phyloP scores from a whole-genome alignment of 208 protist species.

The Crithidia mellificae region DNA sequence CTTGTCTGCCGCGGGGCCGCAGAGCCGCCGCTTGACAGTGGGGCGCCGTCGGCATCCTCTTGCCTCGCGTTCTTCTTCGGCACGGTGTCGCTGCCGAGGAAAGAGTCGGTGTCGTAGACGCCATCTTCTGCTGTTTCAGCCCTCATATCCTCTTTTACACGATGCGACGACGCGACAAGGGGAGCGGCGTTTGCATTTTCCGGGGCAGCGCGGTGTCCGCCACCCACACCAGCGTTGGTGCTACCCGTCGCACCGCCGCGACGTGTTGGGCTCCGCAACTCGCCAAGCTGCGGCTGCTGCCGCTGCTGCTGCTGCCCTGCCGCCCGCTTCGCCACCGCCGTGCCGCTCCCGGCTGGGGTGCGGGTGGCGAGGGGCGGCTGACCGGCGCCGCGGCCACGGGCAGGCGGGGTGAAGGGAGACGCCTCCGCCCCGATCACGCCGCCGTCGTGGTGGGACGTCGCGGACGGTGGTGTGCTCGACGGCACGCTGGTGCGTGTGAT shows the following conservation, averaged over 20 bases:
- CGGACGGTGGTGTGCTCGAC: neutral
- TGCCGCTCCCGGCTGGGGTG: neutral
- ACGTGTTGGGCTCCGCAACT: slow-evolving; percentile 5
- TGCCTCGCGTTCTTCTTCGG: slow-evolving; percentile 11
- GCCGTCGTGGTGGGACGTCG: neutral
- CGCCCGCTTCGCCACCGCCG: neutral
- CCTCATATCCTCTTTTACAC: neutral
- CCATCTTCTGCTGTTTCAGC: neutral
- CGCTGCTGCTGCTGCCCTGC: neutral
- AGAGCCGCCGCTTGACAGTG: neutral
- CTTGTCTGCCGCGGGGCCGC: no score
- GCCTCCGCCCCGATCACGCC: neutral
- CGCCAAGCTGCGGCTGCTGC: no score
- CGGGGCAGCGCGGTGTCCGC: neutral
- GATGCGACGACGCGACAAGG: neutral
- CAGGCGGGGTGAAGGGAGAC: no score
- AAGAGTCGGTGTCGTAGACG: slow-evolving; percentile 22
- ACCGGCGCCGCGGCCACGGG: neutral
- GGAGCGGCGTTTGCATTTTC: neutral
- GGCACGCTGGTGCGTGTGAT: neutral
- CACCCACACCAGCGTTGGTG: no score
- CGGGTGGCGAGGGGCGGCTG: slow-evolving; percentile 2
- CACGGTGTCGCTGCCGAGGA: slow-evolving; percentile 7
- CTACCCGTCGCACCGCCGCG: neutral
- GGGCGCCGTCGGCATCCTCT: neutral